Evolutionary conservation across 257 asterid species (phyloP).

Genomic region (Penstemon newberryi): DNA sequence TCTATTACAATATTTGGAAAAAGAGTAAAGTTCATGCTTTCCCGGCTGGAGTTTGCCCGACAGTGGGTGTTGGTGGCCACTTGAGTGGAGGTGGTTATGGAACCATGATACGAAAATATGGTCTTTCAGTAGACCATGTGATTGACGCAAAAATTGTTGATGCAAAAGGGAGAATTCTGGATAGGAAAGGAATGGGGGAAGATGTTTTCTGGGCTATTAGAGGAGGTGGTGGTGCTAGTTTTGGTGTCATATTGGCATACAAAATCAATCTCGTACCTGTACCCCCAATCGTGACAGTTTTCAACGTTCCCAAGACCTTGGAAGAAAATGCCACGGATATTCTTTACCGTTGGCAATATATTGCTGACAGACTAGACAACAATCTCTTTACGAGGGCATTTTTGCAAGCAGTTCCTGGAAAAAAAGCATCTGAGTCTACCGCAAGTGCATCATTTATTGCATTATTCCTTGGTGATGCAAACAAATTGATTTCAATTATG

Average conservation of each 20-base stretch:
- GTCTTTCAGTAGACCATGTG: constrained; percentile 25
- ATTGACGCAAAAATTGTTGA: constrained; percentile 32
- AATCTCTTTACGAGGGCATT: not conserved
- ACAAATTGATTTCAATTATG: not conserved
- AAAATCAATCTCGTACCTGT: no score
- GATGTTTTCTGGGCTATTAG: constrained; percentile 33
- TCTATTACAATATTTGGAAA: constrained; percentile 24
- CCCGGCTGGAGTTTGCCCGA: no score
- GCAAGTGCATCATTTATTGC: not conserved
- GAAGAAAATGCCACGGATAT: not conserved
- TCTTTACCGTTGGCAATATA: not conserved
- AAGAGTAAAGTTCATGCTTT: not conserved
- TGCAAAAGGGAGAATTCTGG: constrained; percentile 20
- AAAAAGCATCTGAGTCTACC: not conserved
- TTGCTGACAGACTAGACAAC: not conserved
- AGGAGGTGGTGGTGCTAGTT: no score
- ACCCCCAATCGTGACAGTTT: no score
- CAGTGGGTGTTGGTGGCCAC: no score
- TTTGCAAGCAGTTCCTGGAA: not conserved
- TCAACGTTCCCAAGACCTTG: no score
- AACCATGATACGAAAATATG: constrained; percentile 29
- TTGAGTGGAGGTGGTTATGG: constrained; percentile 29
- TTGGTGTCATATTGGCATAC: no score
- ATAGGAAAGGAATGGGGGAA: constrained; percentile 34
- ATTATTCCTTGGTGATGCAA: constrained; percentile 1